Evolutionary conservation across 495 filamentous ascomycete genomes (phyloP), one percentile per base, ranked within the genome.

Genomic region (Pseudevernia furfuracea): DNA sequence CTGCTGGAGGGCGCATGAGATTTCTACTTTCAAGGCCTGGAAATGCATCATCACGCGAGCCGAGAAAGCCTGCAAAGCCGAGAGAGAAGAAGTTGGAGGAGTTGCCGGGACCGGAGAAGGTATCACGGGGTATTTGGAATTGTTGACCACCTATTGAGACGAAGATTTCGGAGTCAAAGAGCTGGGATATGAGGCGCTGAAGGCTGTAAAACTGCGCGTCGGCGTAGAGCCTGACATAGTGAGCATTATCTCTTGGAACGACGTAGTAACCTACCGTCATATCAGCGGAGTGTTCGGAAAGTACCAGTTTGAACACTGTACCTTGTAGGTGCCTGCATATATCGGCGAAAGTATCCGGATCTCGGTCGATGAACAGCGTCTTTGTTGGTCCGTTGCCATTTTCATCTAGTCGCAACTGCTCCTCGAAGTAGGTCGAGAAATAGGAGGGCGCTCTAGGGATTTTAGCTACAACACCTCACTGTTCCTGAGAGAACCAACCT

Each of bases 161-260:
- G 77, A 88, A 94, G 72, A 96, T 95, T 68, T 90, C 87, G 49
- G 92, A 89, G 69, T 93, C 90, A 74, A 95, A 96, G n/a, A 98
- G 86, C 73, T 93, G 92, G 21, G 89, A 90, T 70, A 91, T 92
- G 57, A 98, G 78, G 66, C 93, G 88, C 56, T 94, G 93, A 39
- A 97, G 79, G 72, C 82, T 89, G 76, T 97, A 98, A 77, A 97
- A 98, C 72, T 97, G 94, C 6, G 93, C 90, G 72, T 98, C 93
- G 39, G 93, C 91, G 75, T 96, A 97, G 52, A 97, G 81, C 57
- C 87, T 90, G 68, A 97, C 94, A 71, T 89, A 96, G 73, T 96
- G 87, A 32, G 84, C 80, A 49, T 88, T 87, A 76, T 96, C 89
- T 61, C 82, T 81, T n/a, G 93, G 94, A 39, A 80, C 78, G 65